Evolutionary conservation across 2,329 filamentous ascomycete genomes (phyloP).

Genomic region (Dactylellina leptospora): DNA sequence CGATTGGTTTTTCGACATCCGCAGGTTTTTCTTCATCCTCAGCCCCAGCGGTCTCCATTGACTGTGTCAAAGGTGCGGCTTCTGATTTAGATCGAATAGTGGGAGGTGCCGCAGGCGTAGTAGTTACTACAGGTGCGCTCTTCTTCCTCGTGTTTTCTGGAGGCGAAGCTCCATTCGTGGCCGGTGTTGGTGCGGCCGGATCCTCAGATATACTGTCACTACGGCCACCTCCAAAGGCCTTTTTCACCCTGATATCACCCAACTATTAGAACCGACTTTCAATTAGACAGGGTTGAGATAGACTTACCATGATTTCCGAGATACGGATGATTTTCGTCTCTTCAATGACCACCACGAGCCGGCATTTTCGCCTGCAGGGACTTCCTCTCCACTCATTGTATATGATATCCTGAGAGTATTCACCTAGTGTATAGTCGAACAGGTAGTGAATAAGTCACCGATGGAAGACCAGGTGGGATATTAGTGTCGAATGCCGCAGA

Average conservation of each 20-base stretch:
- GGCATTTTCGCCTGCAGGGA: not conserved
- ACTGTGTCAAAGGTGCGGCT: not conserved
- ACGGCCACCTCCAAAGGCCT: slow-evolving; percentile 31
- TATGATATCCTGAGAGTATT: no score
- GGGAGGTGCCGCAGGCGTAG: not conserved
- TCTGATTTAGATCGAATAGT: not conserved
- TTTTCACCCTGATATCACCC: slow-evolving; percentile 32
- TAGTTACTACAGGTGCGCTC: slow-evolving; percentile 13
- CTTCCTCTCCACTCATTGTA: no score
- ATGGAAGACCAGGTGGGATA: not conserved
- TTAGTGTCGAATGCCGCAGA: slow-evolving; percentile 18
- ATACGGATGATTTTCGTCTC: slow-evolving; percentile 7
- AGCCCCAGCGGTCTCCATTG: not conserved
- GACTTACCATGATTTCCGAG: slow-evolving; percentile 47
- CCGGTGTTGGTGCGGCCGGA: slow-evolving; percentile 3
- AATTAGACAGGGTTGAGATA: not conserved
- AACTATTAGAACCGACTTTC: not conserved
- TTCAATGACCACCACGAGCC: not conserved
- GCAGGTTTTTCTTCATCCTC: not conserved
- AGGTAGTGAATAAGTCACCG: not conserved
- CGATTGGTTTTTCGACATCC: no score
- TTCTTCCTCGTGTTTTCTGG: slow-evolving; percentile 2
- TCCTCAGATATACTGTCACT: slow-evolving; percentile 11
- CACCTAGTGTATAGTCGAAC: no score
- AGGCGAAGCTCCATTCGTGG: slow-evolving; percentile 3